These are phyloP conservation scores for Cyclotella distinguenda DNA, from an alignment of 108 stramenopile genomes.

Conservation along the genomic window DNA sequence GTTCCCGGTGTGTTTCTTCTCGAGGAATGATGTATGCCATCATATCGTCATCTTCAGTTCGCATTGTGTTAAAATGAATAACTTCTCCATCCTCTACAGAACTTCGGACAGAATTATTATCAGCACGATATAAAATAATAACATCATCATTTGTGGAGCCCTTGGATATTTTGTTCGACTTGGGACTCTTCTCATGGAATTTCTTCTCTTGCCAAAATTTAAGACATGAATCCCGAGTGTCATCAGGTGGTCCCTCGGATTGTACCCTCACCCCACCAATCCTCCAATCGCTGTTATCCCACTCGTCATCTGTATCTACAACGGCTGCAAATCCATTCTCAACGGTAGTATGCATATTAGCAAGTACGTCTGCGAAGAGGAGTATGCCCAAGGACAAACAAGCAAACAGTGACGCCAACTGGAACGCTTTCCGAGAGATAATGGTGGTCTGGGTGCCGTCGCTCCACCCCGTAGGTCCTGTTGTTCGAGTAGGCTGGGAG, in stretches of 20 bases:
- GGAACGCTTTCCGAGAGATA: slow-evolving; percentile 22
- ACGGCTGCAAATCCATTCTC: background rate
- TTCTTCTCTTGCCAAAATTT: background rate
- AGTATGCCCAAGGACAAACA: slow-evolving; percentile 12
- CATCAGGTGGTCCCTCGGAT: background rate
- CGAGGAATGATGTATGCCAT: background rate
- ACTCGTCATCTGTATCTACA: background rate
- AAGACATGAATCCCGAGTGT: background rate
- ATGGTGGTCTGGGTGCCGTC: background rate
- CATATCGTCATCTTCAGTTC: background rate
- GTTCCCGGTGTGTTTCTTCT: background rate
- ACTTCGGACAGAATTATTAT: background rate
- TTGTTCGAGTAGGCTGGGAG: background rate
- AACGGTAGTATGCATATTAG: background rate
- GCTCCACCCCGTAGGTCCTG: background rate
- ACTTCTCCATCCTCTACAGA: slow-evolving; percentile 8
- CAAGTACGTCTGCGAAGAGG: slow-evolving; percentile 6
- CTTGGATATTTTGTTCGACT: background rate
- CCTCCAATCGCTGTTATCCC: background rate
- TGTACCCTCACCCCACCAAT: background rate
- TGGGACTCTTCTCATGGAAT: slow-evolving; percentile 3
- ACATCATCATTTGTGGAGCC: slow-evolving; percentile 3
- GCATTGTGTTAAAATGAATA: background rate
- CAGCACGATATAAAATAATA: background rate
- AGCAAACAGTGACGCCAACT: slow-evolving; percentile 21